Evolutionary conservation across 2,329 filamentous ascomycete species (phyloP).

Genomic region (Penicillium sp.): DNA sequence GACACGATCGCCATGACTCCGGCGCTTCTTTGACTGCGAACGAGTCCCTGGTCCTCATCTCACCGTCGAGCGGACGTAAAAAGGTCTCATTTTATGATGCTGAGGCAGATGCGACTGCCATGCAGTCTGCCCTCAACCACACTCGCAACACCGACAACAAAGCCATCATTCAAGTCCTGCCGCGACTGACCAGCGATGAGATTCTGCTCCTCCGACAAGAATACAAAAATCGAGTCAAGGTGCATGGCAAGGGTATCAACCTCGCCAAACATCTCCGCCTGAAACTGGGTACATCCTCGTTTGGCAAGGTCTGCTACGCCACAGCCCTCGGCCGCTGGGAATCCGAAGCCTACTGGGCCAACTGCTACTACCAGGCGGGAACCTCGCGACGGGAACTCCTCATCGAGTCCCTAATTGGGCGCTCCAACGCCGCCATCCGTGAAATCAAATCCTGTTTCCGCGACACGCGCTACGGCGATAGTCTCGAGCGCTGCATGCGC

Average conservation of each 20-base stretch:
- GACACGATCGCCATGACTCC: conserved; percentile 26
- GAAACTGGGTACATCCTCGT: conserved; percentile 46
- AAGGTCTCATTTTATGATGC: conserved; percentile 79
- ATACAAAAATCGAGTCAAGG: conserved; percentile 83
- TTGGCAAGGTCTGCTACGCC: conserved; percentile 88
- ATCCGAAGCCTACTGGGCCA: conserved; percentile 94
- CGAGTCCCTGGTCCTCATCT: conserved; percentile 38
- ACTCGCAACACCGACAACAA: conserved; percentile 62
- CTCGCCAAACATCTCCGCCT: conserved; percentile 49
- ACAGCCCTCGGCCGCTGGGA: conserved; percentile 87
- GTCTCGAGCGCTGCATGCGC: conserved; percentile 76
- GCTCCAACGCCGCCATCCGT: conserved; percentile 78
- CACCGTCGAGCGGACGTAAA: conserved; percentile 47
- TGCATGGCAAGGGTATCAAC: conserved; percentile 46
- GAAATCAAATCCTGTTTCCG: conserved; percentile 82
- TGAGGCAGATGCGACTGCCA: conserved; percentile 48
- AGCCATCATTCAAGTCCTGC: conserved; percentile 75
- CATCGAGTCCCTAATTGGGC: conserved; percentile 88
- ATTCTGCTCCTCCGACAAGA: conserved; percentile 77
- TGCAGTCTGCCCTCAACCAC: conserved; percentile 68
- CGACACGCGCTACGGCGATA: conserved; percentile 86
- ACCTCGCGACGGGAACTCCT: conserved; percentile 78
- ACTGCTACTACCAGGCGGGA: conserved; percentile 92
- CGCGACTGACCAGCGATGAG: conserved; percentile 77
- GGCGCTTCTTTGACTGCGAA: conserved; percentile 23